Conservation (phyloP, 2,329 filamentous ascomycete species). For the Pseudogymnoascus sp. region DNA sequence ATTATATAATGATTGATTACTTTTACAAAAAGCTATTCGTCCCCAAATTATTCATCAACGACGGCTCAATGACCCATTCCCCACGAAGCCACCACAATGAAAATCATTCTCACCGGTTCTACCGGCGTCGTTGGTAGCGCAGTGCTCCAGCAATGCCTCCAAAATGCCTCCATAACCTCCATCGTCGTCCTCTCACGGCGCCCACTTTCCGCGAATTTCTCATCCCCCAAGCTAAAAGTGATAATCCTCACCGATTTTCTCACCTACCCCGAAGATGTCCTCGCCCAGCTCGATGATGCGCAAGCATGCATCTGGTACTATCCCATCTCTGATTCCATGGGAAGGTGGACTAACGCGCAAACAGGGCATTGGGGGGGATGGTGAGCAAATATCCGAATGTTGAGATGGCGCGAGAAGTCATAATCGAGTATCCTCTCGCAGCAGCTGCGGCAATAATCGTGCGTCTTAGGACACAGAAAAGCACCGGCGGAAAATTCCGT, state of each 20-base stretch:
- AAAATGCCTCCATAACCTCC: constrained; percentile 40
- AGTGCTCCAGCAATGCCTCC: constrained; percentile 43
- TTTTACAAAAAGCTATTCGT: background rate
- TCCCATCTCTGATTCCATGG: background rate
- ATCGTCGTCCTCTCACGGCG: constrained; percentile 43
- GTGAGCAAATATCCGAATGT: background rate
- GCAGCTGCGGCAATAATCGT: background rate
- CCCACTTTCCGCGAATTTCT: constrained; percentile 34
- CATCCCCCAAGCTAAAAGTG: constrained; percentile 41
- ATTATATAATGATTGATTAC: background rate
- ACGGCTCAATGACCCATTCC: background rate
- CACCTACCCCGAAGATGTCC: constrained; percentile 37
- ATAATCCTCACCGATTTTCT: constrained; percentile 44
- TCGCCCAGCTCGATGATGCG: constrained; percentile 34
- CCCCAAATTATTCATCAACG: background rate
- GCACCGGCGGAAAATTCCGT: background rate
- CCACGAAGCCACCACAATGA: constrained; percentile 35
- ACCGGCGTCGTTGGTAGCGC: constrained; percentile 50
- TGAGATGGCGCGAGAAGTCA: background rate
- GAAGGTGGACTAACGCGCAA: background rate
- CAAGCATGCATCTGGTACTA: constrained; percentile 21
- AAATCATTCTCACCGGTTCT: constrained; percentile 48
- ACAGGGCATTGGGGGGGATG: constrained; percentile 6
- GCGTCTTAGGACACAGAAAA: background rate
- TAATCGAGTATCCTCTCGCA: background rate